Conservation (phyloP, 352 stramenopile species). For the Aphanomyces astaci region DNA sequence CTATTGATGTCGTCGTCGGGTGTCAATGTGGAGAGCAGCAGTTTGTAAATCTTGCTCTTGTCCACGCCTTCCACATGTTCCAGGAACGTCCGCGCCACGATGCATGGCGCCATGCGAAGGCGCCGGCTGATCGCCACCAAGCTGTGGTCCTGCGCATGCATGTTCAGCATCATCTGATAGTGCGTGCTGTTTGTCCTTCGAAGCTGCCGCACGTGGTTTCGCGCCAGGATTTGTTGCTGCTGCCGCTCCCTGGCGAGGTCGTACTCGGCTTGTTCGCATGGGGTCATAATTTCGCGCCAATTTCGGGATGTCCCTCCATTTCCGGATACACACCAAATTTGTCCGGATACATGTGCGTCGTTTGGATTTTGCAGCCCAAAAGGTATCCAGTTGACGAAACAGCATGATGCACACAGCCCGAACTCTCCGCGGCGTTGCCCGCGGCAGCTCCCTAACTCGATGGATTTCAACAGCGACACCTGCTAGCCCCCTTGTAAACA, state of each 20-base stretch:
- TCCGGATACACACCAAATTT: not conserved
- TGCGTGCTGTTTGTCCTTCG: not conserved
- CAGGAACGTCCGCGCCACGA: slow-evolving; percentile 55
- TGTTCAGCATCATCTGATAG: slow-evolving; percentile 2
- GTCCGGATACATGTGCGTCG: not conserved
- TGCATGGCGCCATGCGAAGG: slow-evolving; percentile 36
- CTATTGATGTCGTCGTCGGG: slow-evolving; percentile 23
- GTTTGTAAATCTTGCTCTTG: slow-evolving; percentile 58
- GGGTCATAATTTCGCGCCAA: not conserved
- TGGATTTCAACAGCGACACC: not conserved
- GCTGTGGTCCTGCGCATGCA: not conserved
- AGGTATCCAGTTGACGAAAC: slow-evolving; percentile 7
- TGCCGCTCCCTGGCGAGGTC: not conserved
- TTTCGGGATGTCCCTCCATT: too few species aligned
- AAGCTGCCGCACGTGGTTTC: slow-evolving; percentile 1
- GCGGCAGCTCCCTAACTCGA: not conserved
- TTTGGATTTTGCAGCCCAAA: not conserved
- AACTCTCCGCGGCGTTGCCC: not conserved
- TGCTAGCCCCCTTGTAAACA: slow-evolving; percentile 9
- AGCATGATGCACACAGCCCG: not conserved
- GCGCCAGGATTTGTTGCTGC: slow-evolving; percentile 1
- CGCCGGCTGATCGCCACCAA: slow-evolving; percentile 10
- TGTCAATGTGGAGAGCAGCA: slow-evolving; percentile 44
- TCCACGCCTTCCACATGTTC: slow-evolving; percentile 46
- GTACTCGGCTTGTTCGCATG: slow-evolving; percentile 3